Percentiles rank a stretch among this genome's conserved stretches.
Conservation (phyloP, 2,329 filamentous ascomycete species). For the Trichoderma sp. region DNA sequence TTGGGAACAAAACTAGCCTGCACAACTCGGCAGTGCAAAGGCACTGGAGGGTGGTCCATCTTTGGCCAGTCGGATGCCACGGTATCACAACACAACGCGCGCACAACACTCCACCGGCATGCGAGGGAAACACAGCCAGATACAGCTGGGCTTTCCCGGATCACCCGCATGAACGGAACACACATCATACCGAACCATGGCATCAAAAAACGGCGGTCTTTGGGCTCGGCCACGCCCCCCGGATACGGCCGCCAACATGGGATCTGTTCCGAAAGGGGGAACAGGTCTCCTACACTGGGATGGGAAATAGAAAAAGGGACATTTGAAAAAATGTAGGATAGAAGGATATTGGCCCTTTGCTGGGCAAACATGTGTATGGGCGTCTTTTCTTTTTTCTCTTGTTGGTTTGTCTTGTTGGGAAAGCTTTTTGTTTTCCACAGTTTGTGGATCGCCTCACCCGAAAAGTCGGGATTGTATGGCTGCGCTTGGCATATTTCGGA, state of each 20-base stretch:
- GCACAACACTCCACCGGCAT: neutral
- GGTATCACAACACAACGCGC: conserved; percentile 16
- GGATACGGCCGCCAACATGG: conserved; percentile 2
- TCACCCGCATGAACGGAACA: neutral
- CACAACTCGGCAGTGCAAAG: neutral
- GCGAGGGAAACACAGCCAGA: neutral
- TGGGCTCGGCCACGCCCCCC: neutral
- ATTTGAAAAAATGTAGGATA: conserved; percentile 26
- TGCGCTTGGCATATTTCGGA: conserved; percentile 22
- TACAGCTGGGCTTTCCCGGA: neutral
- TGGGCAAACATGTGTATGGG: conserved; percentile 15
- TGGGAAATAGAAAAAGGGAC: conserved; percentile 25
- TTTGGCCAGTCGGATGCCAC: conserved; percentile 4
- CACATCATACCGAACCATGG: conserved; percentile 10
- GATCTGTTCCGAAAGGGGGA: conserved; percentile 14
- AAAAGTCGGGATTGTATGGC: conserved; percentile 15
- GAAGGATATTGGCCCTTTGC: conserved; percentile 19
- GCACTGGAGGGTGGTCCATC: neutral
- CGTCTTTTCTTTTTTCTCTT: conserved; percentile 13
- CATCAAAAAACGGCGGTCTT: conserved; percentile 2
- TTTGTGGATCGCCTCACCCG: conserved; percentile 2
- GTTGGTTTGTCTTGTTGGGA: neutral
- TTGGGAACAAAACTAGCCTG: conserved; percentile 3
- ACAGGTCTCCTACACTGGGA: conserved; percentile 9
- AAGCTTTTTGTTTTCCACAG: neutral